Evolutionary conservation across 2,329 filamentous ascomycete genomes (phyloP), one percentile per base, ranked within the genome.

Genomic region (Neonectria faginata): DNA sequence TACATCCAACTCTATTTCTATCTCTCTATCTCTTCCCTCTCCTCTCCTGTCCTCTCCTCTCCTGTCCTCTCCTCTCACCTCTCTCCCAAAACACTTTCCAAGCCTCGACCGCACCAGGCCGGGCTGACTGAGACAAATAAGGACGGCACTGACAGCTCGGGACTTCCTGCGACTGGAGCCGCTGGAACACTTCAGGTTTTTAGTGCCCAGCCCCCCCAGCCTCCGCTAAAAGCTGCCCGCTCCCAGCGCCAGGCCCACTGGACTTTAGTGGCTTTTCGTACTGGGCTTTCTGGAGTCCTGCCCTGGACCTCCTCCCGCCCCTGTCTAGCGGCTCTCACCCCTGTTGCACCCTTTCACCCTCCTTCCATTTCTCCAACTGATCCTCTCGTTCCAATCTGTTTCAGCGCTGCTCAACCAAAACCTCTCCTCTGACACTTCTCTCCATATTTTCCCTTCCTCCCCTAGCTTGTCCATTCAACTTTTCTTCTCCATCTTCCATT

Each of bases 361-460:
- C 65, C 61, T 67, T 44, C 62, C 58, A 61, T 64, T 62, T 65
- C 62, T 65, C 62, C 47, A 63, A 57, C 67, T 42, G 48, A 57
- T 61, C 65, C 42, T 65, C 64, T 68, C 52, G 51, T 33, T 61
- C 62, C 59, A 62, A 57, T 58, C 62, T 65, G 67, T 69, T 69
- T 69, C 67, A 69, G 66, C 63, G 57, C 44, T 42, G 59, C 55
- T 62, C 59, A 65, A 60, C 56, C 57, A 59, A 62, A 64, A 63
- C 64, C 56, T 65, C 27, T 27, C 57, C 57, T 64, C 63, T 57
- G 27, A 51, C 64, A 42, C 45, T 58, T 42, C 52, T 55, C 27
- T 39, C 55, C 52, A 47, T 57, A 33, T 52, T 44, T 50, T 47
- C 42, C 45, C 31, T 54, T 22, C 39, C 20, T 52, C 48, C 29